Conservation (phyloP, 2,329 filamentous ascomycete genomes). For the Sclerotiophoma versabilis region DNA sequence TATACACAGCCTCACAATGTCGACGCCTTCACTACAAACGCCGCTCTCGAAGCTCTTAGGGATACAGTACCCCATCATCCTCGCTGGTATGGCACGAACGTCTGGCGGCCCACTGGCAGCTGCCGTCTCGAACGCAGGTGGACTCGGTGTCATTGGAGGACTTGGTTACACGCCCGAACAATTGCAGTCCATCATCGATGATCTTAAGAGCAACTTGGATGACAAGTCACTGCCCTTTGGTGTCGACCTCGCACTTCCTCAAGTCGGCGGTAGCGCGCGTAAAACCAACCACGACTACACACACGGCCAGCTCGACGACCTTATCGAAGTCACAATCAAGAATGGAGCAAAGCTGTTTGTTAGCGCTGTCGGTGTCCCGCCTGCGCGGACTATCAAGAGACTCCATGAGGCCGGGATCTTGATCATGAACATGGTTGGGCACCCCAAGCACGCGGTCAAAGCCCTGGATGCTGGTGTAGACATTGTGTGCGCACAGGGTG, state of each 20-base stretch:
- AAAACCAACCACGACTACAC: conserved; percentile 98
- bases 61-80: conserved; percentile 87
- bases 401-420: conserved; percentile 82
- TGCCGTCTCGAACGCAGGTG: conserved; percentile 77
- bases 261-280: conserved; percentile 82
- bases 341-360: conserved; percentile 88
- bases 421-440: conserved; percentile 97
- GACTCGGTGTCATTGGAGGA: conserved; percentile 67
- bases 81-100: conserved; percentile 92
- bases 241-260: conserved; percentile 88
- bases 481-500: conserved; percentile 89
- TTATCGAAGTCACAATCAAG: conserved; percentile 85
- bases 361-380: conserved; percentile 86
- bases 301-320: conserved; percentile 82
- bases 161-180: conserved; percentile 65
- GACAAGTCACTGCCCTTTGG: conserved; percentile 80
- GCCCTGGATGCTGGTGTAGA: conserved; percentile 87
- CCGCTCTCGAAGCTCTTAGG: conserved; percentile 66
- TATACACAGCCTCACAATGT: conserved; percentile 31
- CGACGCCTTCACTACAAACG: conserved; percentile 45
- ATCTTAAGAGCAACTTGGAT: conserved; percentile 78
- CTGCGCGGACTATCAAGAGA: conserved; percentile 72
- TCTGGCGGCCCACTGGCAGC: conserved; percentile 50
- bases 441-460: conserved; percentile 89
- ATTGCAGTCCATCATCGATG: conserved; percentile 80